These are phyloP conservation scores for Powellomyces hirtus DNA, from an alignment of 192 early-diverging fungal genomes.

Conservation along the genomic window DNA sequence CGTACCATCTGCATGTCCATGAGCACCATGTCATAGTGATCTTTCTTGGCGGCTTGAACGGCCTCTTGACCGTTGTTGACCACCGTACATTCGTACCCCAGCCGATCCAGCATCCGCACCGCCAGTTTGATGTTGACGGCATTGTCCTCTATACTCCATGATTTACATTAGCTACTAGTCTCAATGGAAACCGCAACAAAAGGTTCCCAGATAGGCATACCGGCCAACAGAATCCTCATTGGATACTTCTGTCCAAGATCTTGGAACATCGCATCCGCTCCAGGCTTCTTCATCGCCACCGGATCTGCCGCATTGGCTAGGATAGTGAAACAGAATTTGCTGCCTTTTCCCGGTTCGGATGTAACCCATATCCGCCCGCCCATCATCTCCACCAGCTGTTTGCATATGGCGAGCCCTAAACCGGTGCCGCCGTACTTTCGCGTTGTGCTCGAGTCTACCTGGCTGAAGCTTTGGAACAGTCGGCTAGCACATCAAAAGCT, in stretches of 20 bases:
- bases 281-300: not conserved
- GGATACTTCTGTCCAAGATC: conserved; percentile 4
- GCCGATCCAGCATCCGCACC: conserved; percentile 7
- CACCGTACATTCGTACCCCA: conserved; percentile 8
- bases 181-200: too few relatives aligned
- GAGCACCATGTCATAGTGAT: conserved; percentile 14
- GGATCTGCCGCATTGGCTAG: not conserved
- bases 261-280: not conserved
- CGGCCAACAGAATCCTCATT: conserved; percentile 8
- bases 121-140: conserved; percentile 25
- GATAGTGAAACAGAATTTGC: conserved; percentile 74
- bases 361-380: conserved; percentile 79
- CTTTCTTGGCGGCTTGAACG: not conserved
- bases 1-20: conserved; percentile 70
- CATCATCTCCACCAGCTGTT: conserved; percentile 43
- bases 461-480: conserved; percentile 85
- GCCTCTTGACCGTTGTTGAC: conserved; percentile 21
- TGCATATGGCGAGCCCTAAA: conserved; percentile 79
- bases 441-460: conserved; percentile 36
- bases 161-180: too few relatives aligned
- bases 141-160: conserved; percentile 31
- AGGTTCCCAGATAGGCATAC: too few relatives aligned
- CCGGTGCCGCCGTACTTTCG: conserved; percentile 83
- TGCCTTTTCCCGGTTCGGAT: conserved; percentile 67
- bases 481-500: conserved; percentile 47